These are phyloP conservation scores for Colletotrichum coccodes DNA, from an alignment of 2,329 filamentous ascomycete genomes.

Conservation along the genomic window DNA sequence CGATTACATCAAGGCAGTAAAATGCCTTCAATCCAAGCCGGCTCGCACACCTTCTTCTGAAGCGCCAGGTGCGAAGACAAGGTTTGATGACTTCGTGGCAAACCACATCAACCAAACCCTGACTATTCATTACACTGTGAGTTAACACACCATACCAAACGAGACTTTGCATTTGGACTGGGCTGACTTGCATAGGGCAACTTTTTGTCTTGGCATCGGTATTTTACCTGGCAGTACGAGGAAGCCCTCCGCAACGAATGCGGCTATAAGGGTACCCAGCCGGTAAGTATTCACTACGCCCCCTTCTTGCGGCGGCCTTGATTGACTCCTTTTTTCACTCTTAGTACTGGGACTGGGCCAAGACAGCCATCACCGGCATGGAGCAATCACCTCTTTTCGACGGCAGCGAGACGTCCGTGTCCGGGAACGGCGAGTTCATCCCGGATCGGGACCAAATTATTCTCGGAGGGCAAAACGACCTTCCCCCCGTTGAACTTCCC, in stretches of 20 bases:
- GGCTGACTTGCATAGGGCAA: slow-evolving; percentile 22
- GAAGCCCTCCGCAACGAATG: slow-evolving; percentile 41
- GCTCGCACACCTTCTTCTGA: slow-evolving; percentile 43
- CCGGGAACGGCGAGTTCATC: slow-evolving; percentile 53
- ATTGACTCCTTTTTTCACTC: neutral
- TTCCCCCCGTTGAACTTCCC: slow-evolving; percentile 45
- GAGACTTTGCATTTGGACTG: too few species aligned
- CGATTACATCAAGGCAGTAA: slow-evolving; percentile 55
- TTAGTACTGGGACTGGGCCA: slow-evolving; percentile 41
- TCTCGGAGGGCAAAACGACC: slow-evolving; percentile 39
- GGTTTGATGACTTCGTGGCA: slow-evolving; percentile 62
- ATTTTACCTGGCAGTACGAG: slow-evolving; percentile 43
- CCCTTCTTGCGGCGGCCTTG: slow-evolving; percentile 8
- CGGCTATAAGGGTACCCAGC: slow-evolving; percentile 51
- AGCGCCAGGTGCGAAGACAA: slow-evolving; percentile 52
- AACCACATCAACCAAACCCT: slow-evolving; percentile 59
- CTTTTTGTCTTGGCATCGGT: slow-evolving; percentile 45
- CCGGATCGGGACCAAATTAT: slow-evolving; percentile 36
- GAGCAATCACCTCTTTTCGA: slow-evolving; percentile 58
- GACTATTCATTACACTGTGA: slow-evolving; percentile 52
- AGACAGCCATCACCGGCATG: slow-evolving; percentile 43
- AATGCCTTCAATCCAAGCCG: slow-evolving; percentile 53
- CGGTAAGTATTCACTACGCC: slow-evolving; percentile 36
- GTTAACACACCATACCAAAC: too few species aligned
- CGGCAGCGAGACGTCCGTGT: slow-evolving; percentile 56